A percentile compares a stretch with the other conserved stretches of the same genome.
Evolutionary conservation across 768 basidiomycete genomes (phyloP).

Genomic region (Candolleomyces aberdarensis): DNA sequence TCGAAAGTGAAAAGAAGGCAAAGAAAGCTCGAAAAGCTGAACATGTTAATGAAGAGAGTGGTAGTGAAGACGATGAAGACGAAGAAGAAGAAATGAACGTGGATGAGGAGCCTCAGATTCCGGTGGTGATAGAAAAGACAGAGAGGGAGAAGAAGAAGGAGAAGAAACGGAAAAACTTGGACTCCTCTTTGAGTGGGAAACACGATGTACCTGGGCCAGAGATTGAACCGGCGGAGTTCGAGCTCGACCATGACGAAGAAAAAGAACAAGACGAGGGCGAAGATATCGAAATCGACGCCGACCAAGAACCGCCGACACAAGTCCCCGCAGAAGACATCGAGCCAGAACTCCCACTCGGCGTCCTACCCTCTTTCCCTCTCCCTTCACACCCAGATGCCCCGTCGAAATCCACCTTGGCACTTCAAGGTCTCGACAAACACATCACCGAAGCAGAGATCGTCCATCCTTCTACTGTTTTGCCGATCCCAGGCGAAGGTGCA

Average conservation of each 20-base stretch:
- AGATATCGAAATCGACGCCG: slow-evolving; percentile 4
- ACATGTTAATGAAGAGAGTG: neutral
- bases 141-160: neutral
- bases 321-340: neutral
- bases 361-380: slow-evolving; percentile 67
- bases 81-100: neutral
- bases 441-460: slow-evolving; percentile 69
- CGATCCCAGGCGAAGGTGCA: slow-evolving; percentile 41
- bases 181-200: neutral
- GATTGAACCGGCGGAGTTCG: neutral
- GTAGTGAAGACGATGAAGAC: slow-evolving; percentile 5
- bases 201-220: neutral
- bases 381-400: slow-evolving; percentile 67
- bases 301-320: neutral
- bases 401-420: slow-evolving; percentile 63
- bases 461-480: slow-evolving; percentile 44
- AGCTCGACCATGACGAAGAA: neutral
- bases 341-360: slow-evolving; percentile 16
- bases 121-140: neutral
- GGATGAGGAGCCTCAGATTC: neutral
- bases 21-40: neutral
- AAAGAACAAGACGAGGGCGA: neutral
- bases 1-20: neutral
- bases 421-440: slow-evolving; percentile 78
- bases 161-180: neutral